Evolutionary conservation across 176 grass and related monocot genomes (phyloP).

Genomic region (Musa acuminata): DNA sequence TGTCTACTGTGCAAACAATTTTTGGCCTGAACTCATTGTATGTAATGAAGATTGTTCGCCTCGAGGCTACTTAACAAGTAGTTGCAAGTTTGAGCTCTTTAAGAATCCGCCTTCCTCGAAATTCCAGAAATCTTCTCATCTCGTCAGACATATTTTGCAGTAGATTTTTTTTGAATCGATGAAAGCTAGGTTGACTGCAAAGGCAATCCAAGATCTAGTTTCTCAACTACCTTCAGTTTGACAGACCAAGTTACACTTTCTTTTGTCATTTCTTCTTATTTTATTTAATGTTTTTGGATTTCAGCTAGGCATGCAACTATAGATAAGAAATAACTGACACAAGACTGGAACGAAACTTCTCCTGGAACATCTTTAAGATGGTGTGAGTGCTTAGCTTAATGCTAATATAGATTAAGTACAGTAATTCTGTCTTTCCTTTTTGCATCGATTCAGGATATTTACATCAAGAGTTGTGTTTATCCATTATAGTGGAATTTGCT

Average conservation of each 20-base stretch:
- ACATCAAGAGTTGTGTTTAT: neutral
- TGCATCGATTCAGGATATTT: neutral
- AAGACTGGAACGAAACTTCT: no score
- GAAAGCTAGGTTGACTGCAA: neutral
- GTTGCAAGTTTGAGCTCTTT: no score
- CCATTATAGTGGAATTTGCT: neutral
- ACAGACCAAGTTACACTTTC: neutral
- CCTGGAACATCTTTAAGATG: no score
- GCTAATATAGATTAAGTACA: neutral
- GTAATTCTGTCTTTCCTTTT: neutral
- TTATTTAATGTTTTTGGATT: neutral
- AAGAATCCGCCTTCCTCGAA: neutral
- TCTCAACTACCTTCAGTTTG: neutral
- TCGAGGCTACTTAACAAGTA: neutral
- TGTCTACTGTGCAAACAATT: neutral
- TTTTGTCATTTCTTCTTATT: neutral
- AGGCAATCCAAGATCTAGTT: neutral
- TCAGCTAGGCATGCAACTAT: neutral
- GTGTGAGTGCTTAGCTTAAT: no score
- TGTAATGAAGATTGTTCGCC: neutral
- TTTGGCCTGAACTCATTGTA: neutral
- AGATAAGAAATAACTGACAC: no score
- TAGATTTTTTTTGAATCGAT: neutral
- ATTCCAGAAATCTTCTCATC: neutral
- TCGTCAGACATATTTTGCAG: neutral